Evolutionary conservation across 306 rosid genomes (phyloP), one percentile per base, ranked within the genome.

Genomic region (Rosa chinensis): DNA sequence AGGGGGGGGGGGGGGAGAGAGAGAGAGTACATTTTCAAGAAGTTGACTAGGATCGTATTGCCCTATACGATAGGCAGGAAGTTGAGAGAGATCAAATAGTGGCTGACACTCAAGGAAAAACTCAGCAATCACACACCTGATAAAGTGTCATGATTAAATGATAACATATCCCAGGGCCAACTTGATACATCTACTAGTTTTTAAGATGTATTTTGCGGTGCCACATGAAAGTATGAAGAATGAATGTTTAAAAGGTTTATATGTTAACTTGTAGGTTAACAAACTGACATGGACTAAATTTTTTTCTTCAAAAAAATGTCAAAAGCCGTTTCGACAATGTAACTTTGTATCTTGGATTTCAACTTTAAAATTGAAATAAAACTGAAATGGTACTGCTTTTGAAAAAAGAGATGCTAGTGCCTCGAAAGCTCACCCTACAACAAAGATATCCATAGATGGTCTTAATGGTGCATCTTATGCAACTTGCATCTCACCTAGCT

Each of bases 71-170:
- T 92, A 94, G 68, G 99, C 90, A 79, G 92, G 97, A 82, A 94
- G 97, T 84, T 94, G 99, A 83, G 97, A 91, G 63, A 92, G 89
- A 85, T 92, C 98, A 78, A 94, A 94, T 58, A 91, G 88, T 9
- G 98, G 97, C 79, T 94, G 98, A 56, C 97, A 97, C 89, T 92
- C 98, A 53, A 89, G 93, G 87, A 94, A 94, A 87, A 94, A 97
- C 89, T 94, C 99, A 8, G 97, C 97, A 84, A 91, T 92, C 69
- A 92, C 99, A 87, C 99, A 94, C 97, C 99, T 92, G 83, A 78
- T 82, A 79, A 47, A 81, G 80, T 59, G 75, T 77, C 72, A 86
- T 74, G 58, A 48, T 5, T 55, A 32, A 39, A 55, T 64, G 53
- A 74, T 43, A 61, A 61, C 14, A 42, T 23, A 11, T 62, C 40